These are phyloP conservation scores for Pyrenula aspistea DNA, from an alignment of 495 filamentous ascomycete species.

Conservation along the genomic window DNA sequence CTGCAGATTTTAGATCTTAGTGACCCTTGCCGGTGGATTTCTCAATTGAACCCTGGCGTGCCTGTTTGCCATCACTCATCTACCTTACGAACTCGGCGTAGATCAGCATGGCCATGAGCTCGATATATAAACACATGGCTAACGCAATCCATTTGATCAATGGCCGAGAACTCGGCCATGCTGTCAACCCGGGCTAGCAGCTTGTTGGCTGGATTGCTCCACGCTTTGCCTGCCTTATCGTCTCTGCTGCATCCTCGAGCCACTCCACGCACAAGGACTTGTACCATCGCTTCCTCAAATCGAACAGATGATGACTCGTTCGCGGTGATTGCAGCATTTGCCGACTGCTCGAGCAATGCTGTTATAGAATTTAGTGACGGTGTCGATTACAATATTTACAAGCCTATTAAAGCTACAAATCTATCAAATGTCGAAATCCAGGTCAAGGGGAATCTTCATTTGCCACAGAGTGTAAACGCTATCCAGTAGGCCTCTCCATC, in stretches of 20 bases:
- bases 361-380: constrained; percentile 23
- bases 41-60: too few species aligned
- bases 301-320: constrained; percentile 22
- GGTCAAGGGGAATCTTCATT: constrained; percentile 26
- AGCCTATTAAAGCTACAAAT: constrained; percentile 22
- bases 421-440: constrained; percentile 28
- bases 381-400: constrained; percentile 26
- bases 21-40: too few species aligned
- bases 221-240: not conserved
- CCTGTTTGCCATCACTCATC: too few species aligned
- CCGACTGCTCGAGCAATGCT: constrained; percentile 18
- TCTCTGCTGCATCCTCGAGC: not conserved
- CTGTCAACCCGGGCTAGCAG: not conserved
- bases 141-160: too few species aligned
- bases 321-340: constrained; percentile 17
- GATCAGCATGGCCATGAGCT: too few species aligned
- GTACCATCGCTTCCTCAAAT: constrained; percentile 13
- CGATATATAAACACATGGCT: too few species aligned
- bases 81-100: too few species aligned
- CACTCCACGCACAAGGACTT: not conserved
- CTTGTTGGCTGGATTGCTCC: not conserved
- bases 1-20: too few species aligned
- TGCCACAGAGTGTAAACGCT: constrained; percentile 22
- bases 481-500: constrained; percentile 9
- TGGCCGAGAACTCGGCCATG: not conserved